A percentile compares a stretch with the other conserved stretches of the same genome.
Conservation (phyloP, 345 rosid species). For the Aethionema arabicum region DNA sequence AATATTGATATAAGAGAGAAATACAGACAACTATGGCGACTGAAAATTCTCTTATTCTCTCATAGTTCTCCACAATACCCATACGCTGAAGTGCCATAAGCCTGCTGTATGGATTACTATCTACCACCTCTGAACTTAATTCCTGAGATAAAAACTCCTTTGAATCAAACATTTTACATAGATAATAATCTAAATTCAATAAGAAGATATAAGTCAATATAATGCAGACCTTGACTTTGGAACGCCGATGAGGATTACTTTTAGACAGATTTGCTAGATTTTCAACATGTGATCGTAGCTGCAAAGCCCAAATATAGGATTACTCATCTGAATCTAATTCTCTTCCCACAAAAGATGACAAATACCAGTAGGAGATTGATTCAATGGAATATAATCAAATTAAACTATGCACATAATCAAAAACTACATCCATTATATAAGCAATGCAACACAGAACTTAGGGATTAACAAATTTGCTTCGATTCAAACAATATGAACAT, state of each 20-base stretch:
- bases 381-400: not conserved
- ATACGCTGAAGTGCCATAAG: conserved; percentile 99
- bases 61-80: conserved; percentile 92
- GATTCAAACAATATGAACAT: not conserved
- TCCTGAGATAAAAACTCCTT: conserved; percentile 51
- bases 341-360: not conserved
- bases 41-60: conserved; percentile 81
- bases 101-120: conserved; percentile 96
- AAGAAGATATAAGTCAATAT: not conserved
- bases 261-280: conserved; percentile 54
- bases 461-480: not conserved
- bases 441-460: conserved; percentile 18
- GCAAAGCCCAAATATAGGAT: conserved; percentile 8
- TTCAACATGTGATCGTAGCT: conserved; percentile 63
- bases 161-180: conserved; percentile 10
- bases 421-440: not conserved
- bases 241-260: conserved; percentile 54
- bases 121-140: conserved; percentile 94
- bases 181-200: conserved; percentile 1
- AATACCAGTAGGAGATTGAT: too few species aligned
- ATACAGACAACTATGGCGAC: conserved; percentile 93
- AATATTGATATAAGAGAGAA: conserved; percentile 34
- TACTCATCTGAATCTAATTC: not conserved
- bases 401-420: not conserved
- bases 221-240: conserved; percentile 68